Conservation (phyloP, 2,329 filamentous ascomycete species). For the Fusarium virguliforme region DNA sequence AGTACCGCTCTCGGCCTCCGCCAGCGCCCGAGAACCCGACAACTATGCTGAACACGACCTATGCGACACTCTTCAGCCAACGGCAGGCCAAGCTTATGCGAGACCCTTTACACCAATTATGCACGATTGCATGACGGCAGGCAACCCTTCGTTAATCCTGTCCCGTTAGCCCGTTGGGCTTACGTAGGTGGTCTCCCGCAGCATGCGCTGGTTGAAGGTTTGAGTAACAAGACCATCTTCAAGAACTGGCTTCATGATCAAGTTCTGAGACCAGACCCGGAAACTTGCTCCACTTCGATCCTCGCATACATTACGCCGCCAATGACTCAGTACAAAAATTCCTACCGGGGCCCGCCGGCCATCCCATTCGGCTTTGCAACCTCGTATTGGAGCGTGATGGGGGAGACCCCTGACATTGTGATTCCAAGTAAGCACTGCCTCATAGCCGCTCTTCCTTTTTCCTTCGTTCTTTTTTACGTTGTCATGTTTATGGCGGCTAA, state of each 20-base stretch:
- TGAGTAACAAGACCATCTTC: slow-evolving; percentile 67
- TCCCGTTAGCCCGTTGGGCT: slow-evolving; percentile 56
- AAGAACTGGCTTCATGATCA: slow-evolving; percentile 62
- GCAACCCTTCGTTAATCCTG: slow-evolving; percentile 58
- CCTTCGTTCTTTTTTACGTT: no score
- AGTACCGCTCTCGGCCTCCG: slow-evolving; percentile 3
- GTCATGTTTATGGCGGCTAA: no score
- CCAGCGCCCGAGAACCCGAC: slow-evolving; percentile 28
- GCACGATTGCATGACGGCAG: slow-evolving; percentile 56
- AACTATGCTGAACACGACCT: slow-evolving; percentile 54
- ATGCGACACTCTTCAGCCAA: slow-evolving; percentile 57
- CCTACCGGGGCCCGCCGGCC: not conserved
- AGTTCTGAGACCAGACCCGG: not conserved
- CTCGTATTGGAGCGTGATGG: not conserved
- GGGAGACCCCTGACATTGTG: not conserved
- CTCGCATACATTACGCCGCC: not conserved
- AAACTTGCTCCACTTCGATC: not conserved
- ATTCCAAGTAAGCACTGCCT: not conserved
- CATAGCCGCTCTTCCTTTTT: no score
- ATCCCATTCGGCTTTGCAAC: not conserved
- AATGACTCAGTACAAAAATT: not conserved
- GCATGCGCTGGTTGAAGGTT: slow-evolving; percentile 56
- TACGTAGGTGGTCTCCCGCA: slow-evolving; percentile 54
- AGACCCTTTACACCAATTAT: slow-evolving; percentile 60
- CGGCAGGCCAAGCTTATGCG: slow-evolving; percentile 57